phyloP scores from a whole-genome alignment of 306 rosid species.

The Astragalus membranaceus region DNA sequence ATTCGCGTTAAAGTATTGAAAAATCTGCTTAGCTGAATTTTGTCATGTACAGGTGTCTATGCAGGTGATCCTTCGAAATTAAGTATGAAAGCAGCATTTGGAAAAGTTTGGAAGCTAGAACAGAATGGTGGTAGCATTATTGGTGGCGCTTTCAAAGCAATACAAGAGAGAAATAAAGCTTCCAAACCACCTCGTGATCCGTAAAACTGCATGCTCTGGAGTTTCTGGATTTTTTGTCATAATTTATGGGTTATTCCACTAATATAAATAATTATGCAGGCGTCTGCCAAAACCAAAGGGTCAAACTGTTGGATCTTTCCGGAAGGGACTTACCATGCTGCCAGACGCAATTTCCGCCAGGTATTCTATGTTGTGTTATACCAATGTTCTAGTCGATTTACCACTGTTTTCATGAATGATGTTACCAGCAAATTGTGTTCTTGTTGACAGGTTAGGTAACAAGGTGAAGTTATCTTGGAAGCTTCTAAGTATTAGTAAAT shows the following conservation, averaged over 20 bases:
- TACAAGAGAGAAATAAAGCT: constrained; percentile 65
- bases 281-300: constrained; percentile 94
- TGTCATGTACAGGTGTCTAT: constrained; percentile 68
- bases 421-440: constrained; percentile 20
- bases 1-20: not conserved
- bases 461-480: constrained; percentile 87
- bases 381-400: constrained; percentile 9
- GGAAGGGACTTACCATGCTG: constrained; percentile 88
- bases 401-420: constrained; percentile 11
- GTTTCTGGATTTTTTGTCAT: constrained; percentile 15
- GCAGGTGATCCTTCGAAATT: constrained; percentile 97
- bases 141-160: constrained; percentile 93
- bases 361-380: constrained; percentile 29
- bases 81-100: constrained; percentile 98
- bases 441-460: constrained; percentile 65
- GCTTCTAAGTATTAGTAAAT: constrained; percentile 67
- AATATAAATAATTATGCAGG: constrained; percentile 42
- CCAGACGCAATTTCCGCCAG: constrained; percentile 80
- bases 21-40: constrained; percentile 9
- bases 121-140: constrained; percentile 90
- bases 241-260: constrained; percentile 25
- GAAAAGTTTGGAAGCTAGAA: constrained; percentile 94
- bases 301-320: constrained; percentile 93
- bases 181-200: constrained; percentile 75
- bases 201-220: constrained; percentile 40